Conservation (phyloP, 2,329 filamentous ascomycete species). For the Fusarium sp. region DNA sequence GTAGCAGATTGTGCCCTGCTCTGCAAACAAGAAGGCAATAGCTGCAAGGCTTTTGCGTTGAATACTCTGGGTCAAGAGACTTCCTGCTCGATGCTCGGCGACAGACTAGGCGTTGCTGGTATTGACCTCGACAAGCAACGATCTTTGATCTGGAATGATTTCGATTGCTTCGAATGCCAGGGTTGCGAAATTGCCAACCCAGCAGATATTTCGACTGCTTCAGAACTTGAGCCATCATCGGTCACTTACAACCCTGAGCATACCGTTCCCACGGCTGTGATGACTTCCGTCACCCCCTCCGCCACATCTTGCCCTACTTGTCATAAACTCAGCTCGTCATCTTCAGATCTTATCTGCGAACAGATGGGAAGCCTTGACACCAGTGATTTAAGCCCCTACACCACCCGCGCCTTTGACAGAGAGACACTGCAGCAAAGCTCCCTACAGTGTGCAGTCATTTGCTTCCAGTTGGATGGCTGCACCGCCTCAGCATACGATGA, state of each 20-base stretch:
- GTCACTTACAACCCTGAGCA: fast-evolving
- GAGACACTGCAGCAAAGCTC: constrained; percentile 8
- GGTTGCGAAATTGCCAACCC: constrained; percentile 11
- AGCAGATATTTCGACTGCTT: background rate
- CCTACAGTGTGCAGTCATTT: constrained; percentile 9
- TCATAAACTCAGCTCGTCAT: background rate
- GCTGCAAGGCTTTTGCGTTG: constrained; percentile 15
- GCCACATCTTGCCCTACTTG: background rate
- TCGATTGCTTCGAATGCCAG: constrained; percentile 16
- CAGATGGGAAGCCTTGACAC: constrained; percentile 7
- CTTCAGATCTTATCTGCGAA: constrained; percentile 4
- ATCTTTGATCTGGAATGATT: constrained; percentile 18
- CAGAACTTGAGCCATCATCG: background rate
- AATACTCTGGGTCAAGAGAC: fast-evolving
- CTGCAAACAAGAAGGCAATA: constrained; percentile 7
- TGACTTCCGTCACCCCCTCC: background rate
- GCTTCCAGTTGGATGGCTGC: background rate
- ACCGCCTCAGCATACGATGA: constrained; percentile 1
- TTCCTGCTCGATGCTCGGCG: background rate
- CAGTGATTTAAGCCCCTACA: constrained; percentile 3
- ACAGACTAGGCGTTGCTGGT: background rate
- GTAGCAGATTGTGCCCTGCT: constrained; percentile 22
- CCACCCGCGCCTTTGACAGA: constrained; percentile 10
- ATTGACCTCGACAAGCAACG: background rate
- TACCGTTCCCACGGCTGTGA: fast-evolving